Conservation (phyloP, 2,329 filamentous ascomycete genomes). For the Neofusicoccum parvum region DNA sequence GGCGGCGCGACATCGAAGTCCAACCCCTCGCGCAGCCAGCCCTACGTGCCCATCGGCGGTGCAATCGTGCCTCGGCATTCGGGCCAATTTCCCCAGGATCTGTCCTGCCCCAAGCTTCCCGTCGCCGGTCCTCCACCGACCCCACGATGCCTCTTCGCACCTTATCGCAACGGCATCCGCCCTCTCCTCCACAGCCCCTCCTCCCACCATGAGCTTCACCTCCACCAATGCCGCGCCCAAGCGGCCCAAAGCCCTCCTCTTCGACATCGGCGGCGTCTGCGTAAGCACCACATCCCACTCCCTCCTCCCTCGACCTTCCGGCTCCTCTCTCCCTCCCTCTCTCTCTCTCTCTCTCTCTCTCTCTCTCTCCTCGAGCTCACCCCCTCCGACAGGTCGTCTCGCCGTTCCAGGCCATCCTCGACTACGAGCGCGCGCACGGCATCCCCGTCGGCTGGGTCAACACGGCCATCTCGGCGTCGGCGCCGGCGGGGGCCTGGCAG, state of each 20-base stretch:
- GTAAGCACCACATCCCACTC: constrained; percentile 59
- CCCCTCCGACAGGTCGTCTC: constrained; percentile 69
- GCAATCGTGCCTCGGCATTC: constrained; percentile 4
- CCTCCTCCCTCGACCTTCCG: background rate
- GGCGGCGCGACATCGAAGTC: too few relatives aligned
- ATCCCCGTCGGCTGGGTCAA: constrained; percentile 93
- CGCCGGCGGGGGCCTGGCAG: constrained; percentile 84
- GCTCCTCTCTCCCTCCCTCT: constrained; percentile 28
- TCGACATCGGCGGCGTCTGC: constrained; percentile 96
- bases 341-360: background rate
- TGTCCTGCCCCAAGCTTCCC: constrained; percentile 6
- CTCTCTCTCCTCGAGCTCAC: constrained; percentile 4
- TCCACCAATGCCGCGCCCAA: background rate
- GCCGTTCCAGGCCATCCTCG: constrained; percentile 88
- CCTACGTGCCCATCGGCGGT: too few relatives aligned
- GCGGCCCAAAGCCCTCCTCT: constrained; percentile 56
- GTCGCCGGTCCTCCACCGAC: background rate
- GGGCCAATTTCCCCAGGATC: constrained; percentile 9
- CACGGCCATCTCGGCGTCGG: constrained; percentile 77
- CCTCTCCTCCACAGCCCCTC: background rate
- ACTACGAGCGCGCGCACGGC: constrained; percentile 76
- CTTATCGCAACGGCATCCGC: background rate
- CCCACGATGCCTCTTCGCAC: constrained; percentile 7
- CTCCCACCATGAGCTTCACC: too few relatives aligned
- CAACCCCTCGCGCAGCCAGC: too few relatives aligned